These are phyloP conservation scores for Suhomyces tanzawaensis DNA, from an alignment of 805 yeast genomes.

Conservation along the genomic window DNA sequence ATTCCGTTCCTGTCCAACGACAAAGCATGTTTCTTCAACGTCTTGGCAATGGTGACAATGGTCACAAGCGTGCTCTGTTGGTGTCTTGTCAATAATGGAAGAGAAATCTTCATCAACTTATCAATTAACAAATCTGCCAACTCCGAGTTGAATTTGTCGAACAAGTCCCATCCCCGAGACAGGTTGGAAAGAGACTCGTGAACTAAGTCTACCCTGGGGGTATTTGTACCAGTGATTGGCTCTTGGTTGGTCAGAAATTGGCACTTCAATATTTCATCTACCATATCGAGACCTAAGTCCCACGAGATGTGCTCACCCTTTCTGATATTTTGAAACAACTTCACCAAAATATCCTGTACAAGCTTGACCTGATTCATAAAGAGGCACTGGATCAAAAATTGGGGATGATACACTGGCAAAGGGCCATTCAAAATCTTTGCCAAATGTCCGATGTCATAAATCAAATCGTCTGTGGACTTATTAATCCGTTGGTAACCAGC, in stretches of 20 bases:
- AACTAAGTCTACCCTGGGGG: slow-evolving; percentile 1
- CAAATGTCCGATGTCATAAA: slow-evolving; percentile 58
- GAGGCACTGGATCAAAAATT: slow-evolving; percentile 71
- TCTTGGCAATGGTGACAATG: slow-evolving; percentile 61
- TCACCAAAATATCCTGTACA: slow-evolving; percentile 56
- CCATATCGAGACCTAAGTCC: slow-evolving; percentile 32
- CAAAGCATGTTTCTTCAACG: slow-evolving; percentile 45
- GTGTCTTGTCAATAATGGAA: slow-evolving; percentile 85
- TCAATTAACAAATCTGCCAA: slow-evolving; percentile 53
- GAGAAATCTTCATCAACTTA: slow-evolving; percentile 57
- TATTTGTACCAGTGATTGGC: slow-evolving; percentile 1
- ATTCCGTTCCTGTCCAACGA: slow-evolving; percentile 64
- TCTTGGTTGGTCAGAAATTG: slow-evolving; percentile 1
- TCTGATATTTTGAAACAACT: slow-evolving; percentile 53
- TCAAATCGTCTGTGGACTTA: slow-evolving; percentile 14
- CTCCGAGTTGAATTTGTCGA: slow-evolving; percentile 33
- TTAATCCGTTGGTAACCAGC: slow-evolving; percentile 17
- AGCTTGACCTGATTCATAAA: slow-evolving; percentile 56
- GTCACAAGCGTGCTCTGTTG: slow-evolving; percentile 82
- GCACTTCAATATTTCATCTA: slow-evolving; percentile 14
- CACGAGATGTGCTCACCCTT: slow-evolving; percentile 26
- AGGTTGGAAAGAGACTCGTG: slow-evolving; percentile 1
- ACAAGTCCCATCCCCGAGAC: slow-evolving; percentile 5
- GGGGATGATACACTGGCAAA: slow-evolving; percentile 88
- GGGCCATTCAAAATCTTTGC: slow-evolving; percentile 84